Evolutionary conservation across 1,284 basidiomycete genomes (phyloP).

Genomic region (Coniophora puteana): DNA sequence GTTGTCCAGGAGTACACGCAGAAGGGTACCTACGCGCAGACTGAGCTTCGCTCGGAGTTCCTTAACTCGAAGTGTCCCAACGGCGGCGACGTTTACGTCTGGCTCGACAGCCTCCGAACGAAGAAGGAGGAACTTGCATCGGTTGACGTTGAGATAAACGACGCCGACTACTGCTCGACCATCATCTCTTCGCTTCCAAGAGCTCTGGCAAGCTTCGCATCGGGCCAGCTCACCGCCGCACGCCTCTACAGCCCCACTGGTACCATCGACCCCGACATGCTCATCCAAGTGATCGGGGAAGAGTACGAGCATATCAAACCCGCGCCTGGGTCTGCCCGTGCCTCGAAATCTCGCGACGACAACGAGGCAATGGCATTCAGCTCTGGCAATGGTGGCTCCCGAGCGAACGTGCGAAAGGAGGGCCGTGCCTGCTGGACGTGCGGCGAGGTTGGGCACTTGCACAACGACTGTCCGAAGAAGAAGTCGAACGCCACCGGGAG

Average conservation of each 20-base stretch:
- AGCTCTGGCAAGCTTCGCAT: constrained; percentile 22
- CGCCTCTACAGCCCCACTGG: too few relatives aligned
- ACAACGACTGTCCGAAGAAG: too few relatives aligned
- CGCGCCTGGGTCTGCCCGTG: neutral
- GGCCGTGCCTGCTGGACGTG: too few relatives aligned
- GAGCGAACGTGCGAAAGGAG: too few relatives aligned
- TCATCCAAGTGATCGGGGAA: constrained; percentile 24
- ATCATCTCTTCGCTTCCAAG: constrained; percentile 30
- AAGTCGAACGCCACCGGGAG: too few relatives aligned
- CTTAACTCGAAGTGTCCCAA: constrained; percentile 26
- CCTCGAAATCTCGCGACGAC: constrained; percentile 8
- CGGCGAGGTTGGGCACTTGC: too few relatives aligned
- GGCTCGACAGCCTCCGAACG: constrained; percentile 23
- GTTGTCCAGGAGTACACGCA: constrained; percentile 26
- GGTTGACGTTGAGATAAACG: constrained; percentile 26
- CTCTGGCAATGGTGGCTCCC: too few relatives aligned
- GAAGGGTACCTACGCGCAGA: constrained; percentile 30
- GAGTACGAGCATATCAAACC: constrained; percentile 22
- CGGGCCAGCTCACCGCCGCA: too few relatives aligned
- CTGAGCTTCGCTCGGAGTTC: too few relatives aligned
- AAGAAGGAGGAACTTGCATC: constrained; percentile 24
- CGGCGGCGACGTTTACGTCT: constrained; percentile 25
- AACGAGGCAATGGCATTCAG: constrained; percentile 25
- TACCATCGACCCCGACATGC: constrained; percentile 18
- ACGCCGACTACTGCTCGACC: constrained; percentile 27